Evolutionary conservation across 495 filamentous ascomycete species (phyloP).

Genomic region (Podospora pseudoanserina): DNA sequence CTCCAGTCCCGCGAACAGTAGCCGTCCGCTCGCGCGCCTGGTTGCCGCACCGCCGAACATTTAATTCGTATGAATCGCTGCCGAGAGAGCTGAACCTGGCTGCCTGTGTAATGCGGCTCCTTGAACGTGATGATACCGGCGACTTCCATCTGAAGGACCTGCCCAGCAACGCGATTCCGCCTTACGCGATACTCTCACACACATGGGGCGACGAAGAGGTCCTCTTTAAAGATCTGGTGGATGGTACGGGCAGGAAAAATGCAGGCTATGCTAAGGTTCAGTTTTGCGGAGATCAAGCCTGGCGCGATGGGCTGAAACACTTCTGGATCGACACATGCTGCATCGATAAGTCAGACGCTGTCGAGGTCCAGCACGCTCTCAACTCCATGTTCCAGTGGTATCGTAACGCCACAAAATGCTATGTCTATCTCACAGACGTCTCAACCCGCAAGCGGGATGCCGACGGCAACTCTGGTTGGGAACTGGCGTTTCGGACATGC

Average conservation of each 20-base stretch:
- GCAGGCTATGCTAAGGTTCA: constrained; percentile 28
- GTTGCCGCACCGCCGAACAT: background rate
- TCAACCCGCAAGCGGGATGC: background rate
- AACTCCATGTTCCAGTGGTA: constrained; percentile 48
- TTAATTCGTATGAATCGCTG: background rate
- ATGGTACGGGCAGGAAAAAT: constrained; percentile 19
- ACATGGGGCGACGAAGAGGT: constrained; percentile 35
- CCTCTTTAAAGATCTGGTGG: constrained; percentile 18
- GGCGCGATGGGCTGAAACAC: constrained; percentile 22
- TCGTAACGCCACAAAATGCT: constrained; percentile 27
- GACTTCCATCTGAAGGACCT: background rate
- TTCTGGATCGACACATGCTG: constrained; percentile 43
- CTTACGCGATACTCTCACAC: constrained; percentile 38
- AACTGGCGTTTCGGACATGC: constrained; percentile 4
- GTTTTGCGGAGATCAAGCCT: constrained; percentile 8
- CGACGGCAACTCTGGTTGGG: constrained; percentile 3
- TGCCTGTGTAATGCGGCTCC: constrained; percentile 7
- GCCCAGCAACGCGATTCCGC: constrained; percentile 18
- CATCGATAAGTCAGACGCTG: constrained; percentile 39
- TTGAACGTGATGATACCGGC: background rate
- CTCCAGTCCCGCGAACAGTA: background rate
- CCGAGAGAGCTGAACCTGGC: background rate
- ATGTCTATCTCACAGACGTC: constrained; percentile 8
- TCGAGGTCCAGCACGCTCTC: constrained; percentile 39
- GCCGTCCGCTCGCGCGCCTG: background rate